Conservation (phyloP, 163 green algal genomes). For the Chlorella variabilis region DNA sequence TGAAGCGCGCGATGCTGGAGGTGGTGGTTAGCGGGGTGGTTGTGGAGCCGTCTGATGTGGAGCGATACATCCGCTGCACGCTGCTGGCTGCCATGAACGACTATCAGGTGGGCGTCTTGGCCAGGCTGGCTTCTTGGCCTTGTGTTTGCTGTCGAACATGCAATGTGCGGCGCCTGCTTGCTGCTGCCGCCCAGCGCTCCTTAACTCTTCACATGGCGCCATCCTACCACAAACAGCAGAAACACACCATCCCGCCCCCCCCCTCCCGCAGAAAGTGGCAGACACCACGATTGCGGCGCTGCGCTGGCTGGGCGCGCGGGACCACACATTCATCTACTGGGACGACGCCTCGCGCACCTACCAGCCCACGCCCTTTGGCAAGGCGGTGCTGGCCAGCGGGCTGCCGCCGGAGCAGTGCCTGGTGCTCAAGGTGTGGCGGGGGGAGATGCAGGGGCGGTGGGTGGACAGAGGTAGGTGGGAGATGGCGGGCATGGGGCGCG, state of each 20-base stretch:
- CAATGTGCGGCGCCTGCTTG: no score
- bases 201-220: no score
- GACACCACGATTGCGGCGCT: constrained; percentile 63
- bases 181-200: no score
- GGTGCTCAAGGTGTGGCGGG: constrained; percentile 48
- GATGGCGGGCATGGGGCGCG: no score
- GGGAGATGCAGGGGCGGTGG: not conserved
- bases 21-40: constrained; percentile 74
- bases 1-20: constrained; percentile 88
- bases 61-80: constrained; percentile 79
- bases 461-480: not conserved
- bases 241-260: no score
- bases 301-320: constrained; percentile 72
- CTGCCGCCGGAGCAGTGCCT: constrained; percentile 81
- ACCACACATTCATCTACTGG: constrained; percentile 72
- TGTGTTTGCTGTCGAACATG: no score
- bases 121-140: not conserved
- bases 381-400: constrained; percentile 65
- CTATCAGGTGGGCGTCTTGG: constrained; percentile 2
- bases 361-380: constrained; percentile 62
- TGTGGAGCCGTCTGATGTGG: constrained; percentile 62
- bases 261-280: constrained; percentile 44
- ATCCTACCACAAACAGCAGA: no score
- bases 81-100: constrained; percentile 69
- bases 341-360: constrained; percentile 40